Conservation (phyloP, 305 asterid species). For the Fraxinus nigra region DNA sequence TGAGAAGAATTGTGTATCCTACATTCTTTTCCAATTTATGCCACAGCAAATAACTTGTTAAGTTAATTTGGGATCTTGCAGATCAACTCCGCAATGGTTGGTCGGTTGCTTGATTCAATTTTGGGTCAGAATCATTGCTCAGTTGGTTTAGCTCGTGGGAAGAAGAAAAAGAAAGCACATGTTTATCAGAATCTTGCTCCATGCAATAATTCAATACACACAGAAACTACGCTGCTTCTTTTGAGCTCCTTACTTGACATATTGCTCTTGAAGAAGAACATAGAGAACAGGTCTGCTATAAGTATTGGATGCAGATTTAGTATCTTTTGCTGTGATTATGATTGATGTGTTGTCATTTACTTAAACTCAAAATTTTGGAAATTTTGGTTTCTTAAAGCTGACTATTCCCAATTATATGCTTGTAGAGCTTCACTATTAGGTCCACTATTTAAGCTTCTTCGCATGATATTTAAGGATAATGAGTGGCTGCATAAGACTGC, state of each 20-base stretch:
- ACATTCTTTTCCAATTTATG: not conserved
- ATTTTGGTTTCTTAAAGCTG: slow-evolving; percentile 19
- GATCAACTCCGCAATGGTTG: slow-evolving; percentile 52
- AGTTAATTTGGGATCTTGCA: slow-evolving; percentile 37
- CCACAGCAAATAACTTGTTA: slow-evolving; percentile 18
- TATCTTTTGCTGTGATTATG: slow-evolving; percentile 10
- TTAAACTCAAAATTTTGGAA: not conserved
- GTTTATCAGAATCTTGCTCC: slow-evolving; percentile 31
- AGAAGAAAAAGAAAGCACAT: slow-evolving; percentile 57
- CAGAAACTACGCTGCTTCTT: slow-evolving; percentile 43
- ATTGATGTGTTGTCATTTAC: not conserved
- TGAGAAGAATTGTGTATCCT: not conserved
- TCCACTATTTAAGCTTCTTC: slow-evolving; percentile 72
- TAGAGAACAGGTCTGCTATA: slow-evolving; percentile 57
- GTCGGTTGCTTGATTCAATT: slow-evolving; percentile 53
- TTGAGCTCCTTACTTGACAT: slow-evolving; percentile 75
- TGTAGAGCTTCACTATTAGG: slow-evolving; percentile 70
- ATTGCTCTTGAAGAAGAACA: slow-evolving; percentile 69
- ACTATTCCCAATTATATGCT: slow-evolving; percentile 20
- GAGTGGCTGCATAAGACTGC: slow-evolving; percentile 43
- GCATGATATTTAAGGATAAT: slow-evolving; percentile 37
- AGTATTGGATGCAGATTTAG: slow-evolving; percentile 1
- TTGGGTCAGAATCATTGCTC: slow-evolving; percentile 36
- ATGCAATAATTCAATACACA: slow-evolving; percentile 23
- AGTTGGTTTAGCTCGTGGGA: slow-evolving; percentile 39